Conservation (phyloP, 805 yeast species). For the Metschnikowia noctiluminum region DNA sequence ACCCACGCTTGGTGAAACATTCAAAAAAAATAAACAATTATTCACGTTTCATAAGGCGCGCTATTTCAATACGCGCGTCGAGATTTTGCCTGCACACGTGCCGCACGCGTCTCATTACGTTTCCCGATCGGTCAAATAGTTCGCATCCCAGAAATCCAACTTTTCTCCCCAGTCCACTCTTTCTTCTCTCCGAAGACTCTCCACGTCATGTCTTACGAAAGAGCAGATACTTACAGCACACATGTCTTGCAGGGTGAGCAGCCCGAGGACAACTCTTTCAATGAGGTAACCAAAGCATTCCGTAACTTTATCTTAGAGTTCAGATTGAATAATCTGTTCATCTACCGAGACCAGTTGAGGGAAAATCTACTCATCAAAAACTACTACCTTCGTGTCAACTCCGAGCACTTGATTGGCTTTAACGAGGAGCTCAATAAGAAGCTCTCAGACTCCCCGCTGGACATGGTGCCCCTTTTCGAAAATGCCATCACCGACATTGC, state of each 20-base stretch:
- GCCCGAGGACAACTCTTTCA: conserved; percentile 57
- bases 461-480: conserved; percentile 83
- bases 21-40: no score
- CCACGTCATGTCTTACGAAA: conserved; percentile 61
- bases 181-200: not conserved
- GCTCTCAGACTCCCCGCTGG: conserved; percentile 81
- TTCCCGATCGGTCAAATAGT: conserved; percentile 6
- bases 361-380: conserved; percentile 78
- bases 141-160: not conserved
- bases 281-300: conserved; percentile 74
- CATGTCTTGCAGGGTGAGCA: conserved; percentile 86
- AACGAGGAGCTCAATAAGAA: conserved; percentile 86
- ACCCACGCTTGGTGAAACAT: no score
- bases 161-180: not conserved
- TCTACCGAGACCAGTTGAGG: conserved; percentile 87
- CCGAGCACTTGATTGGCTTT: conserved; percentile 82
- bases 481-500: conserved; percentile 83
- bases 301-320: conserved; percentile 80
- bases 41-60: not conserved
- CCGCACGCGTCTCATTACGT: conserved; percentile 12
- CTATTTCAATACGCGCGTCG: not conserved
- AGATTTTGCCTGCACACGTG: conserved; percentile 2
- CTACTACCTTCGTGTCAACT: conserved; percentile 68
- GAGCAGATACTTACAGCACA: conserved; percentile 70
- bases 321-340: conserved; percentile 74